These are phyloP conservation scores for Kurtzmaniella quercitrusa DNA, from an alignment of 1,139 yeast genomes.

Conservation along the genomic window DNA sequence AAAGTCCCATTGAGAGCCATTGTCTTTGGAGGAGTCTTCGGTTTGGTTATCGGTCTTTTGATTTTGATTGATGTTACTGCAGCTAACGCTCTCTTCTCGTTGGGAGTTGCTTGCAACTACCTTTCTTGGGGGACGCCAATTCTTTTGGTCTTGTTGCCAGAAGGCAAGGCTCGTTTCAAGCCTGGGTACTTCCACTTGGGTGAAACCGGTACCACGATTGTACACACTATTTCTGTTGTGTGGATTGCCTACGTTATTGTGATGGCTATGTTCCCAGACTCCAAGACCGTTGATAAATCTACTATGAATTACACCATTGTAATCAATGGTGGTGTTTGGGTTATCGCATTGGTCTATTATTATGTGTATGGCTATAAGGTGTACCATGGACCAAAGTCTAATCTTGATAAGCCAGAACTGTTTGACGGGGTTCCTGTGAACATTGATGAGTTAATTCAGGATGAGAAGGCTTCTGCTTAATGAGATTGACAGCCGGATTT, in stretches of 20 bases:
- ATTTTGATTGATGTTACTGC: constrained; percentile 24
- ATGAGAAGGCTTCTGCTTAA: background rate
- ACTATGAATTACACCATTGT: constrained; percentile 36
- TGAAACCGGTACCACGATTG: constrained; percentile 33
- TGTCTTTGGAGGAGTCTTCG: constrained; percentile 13
- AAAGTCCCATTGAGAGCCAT: constrained; percentile 18
- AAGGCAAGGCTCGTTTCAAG: constrained; percentile 40
- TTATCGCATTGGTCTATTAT: constrained; percentile 23
- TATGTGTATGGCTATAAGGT: constrained; percentile 24
- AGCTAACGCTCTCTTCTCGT: constrained; percentile 35
- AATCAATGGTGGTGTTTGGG: constrained; percentile 35
- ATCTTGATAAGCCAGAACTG: constrained; percentile 17
- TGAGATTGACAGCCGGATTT: background rate
- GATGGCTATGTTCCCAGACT: constrained; percentile 38
- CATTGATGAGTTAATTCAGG: background rate
- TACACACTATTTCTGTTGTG: constrained; percentile 22
- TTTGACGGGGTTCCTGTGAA: background rate
- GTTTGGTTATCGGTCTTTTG: constrained; percentile 15
- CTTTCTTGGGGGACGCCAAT: constrained; percentile 41
- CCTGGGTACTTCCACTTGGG: constrained; percentile 70
- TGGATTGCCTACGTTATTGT: constrained; percentile 31
- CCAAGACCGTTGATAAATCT: constrained; percentile 19
- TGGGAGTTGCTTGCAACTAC: constrained; percentile 42
- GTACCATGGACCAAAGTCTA: constrained; percentile 35
- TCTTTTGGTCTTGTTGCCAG: constrained; percentile 36